These are phyloP conservation scores for Cornus kousa DNA, from an alignment of 148 eudicot species.

Conservation along the genomic window DNA sequence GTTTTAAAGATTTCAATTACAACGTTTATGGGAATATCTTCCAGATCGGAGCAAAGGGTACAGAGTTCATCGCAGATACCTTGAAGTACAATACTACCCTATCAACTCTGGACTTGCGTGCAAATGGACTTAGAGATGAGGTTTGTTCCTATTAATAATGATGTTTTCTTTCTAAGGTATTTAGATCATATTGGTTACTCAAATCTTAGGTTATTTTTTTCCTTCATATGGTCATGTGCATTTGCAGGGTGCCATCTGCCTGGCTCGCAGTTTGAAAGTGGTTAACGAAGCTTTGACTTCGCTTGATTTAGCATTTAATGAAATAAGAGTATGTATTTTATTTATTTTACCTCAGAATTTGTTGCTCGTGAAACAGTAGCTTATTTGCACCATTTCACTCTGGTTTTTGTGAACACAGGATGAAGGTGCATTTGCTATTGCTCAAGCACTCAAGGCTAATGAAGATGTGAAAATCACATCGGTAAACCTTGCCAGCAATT, in stretches of 20 bases:
- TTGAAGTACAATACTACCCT: constrained; percentile 80
- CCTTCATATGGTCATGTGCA: not conserved
- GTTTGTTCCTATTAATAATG: constrained; percentile 33
- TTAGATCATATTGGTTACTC: not conserved
- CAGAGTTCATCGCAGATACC: constrained; percentile 75
- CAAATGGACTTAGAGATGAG: constrained; percentile 90
- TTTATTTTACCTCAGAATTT: not conserved
- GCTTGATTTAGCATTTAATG: constrained; percentile 83
- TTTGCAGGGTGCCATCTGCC: constrained; percentile 73
- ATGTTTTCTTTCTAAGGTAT: not conserved
- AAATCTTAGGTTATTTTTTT: not conserved
- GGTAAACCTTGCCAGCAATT: constrained; percentile 78
- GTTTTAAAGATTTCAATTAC: not conserved
- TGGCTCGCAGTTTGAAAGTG: constrained; percentile 89
- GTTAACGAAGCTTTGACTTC: constrained; percentile 83
- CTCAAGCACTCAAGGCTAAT: constrained; percentile 93
- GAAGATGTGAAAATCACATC: constrained; percentile 81
- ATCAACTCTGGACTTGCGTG: constrained; percentile 78
- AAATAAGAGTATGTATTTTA: constrained; percentile 66
- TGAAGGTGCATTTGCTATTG: constrained; percentile 88
- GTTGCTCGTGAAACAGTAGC: not conserved
- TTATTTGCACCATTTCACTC: constrained; percentile 5
- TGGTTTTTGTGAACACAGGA: constrained; percentile 56
- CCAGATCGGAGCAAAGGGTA: constrained; percentile 88
- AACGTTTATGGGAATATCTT: constrained; percentile 12